Evolutionary conservation across 352 stramenopile genomes (phyloP), one percentile per base, ranked within the genome.

Genomic region (Globisporangium radiosum): DNA sequence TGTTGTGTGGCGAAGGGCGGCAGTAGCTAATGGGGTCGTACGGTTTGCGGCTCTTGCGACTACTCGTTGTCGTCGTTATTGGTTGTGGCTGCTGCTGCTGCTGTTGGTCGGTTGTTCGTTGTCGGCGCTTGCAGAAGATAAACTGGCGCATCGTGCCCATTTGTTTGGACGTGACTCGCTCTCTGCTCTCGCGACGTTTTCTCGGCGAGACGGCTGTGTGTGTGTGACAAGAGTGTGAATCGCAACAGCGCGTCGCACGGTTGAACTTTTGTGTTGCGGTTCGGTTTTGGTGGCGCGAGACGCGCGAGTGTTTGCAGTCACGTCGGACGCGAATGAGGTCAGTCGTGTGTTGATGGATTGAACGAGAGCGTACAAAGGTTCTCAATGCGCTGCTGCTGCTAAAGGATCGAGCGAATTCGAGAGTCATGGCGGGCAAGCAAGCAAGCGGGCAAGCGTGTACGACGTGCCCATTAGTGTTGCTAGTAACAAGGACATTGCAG

Each of bases 121-220:
- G 43, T 59, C 19, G 44, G 45, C 33, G 50, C 15, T 36, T 59
- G 49, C 49, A 50, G 47, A 52, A 57, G 45, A 65, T 47, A 37
- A 65, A 65, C 52, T 66, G 60, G 49, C 47, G 48, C 54, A 66
- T 62, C 15, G 37, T 57, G 9, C n/a, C 25, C 25, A 2, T 33
- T 33, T 33, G 25, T 33, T 33, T 33, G 25, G 25, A 33, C 25
- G 25, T 33, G 25, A 2, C 25, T 33, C 25, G 0, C 25, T 3
- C 25, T 33, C 25, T 33, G 25, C 25, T 33, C 25, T 33, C 25
- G 25, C 1, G 25, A 33, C 25, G 25, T 2, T 33, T 25, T 33
- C 25, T 33, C 2, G 25, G 25, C 25, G 25, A 33, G 25, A 33
- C 25, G 6, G 14, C 2, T 25, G 17, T 48, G 40, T 15, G 7